phyloP scores from a whole-genome alignment of 2,329 filamentous ascomycete genomes.

The Escovopsis weberi region DNA sequence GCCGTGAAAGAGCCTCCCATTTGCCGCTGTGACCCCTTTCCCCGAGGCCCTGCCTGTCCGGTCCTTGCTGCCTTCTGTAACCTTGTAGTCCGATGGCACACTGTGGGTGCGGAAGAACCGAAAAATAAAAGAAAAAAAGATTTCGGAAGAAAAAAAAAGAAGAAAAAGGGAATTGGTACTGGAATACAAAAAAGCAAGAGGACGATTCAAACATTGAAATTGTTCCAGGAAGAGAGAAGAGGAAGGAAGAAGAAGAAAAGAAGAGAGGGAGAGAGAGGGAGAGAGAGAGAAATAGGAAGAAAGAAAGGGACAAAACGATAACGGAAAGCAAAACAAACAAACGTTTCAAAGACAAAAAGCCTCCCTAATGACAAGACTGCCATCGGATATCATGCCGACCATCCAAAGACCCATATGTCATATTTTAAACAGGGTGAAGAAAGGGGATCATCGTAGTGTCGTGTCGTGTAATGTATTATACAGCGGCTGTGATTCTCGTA shows the following conservation, averaged over 20 bases:
- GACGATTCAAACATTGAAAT: not conserved
- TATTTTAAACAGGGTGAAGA: not conserved
- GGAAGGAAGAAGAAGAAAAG: not conserved
- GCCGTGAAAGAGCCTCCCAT: conserved; percentile 7
- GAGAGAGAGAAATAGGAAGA: no score
- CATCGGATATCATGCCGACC: not conserved
- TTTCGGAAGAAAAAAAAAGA: conserved; percentile 2
- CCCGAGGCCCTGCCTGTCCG: conserved; percentile 4
- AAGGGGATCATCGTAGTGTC: not conserved
- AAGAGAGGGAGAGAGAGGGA: no score
- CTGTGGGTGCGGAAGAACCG: conserved; percentile 3
- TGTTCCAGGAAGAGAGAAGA: conserved; percentile 4
- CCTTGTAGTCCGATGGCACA: not conserved
- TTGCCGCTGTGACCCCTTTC: conserved; percentile 2
- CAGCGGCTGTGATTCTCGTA: conserved; percentile 5
- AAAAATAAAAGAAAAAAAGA: conserved; percentile 3
- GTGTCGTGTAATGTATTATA: conserved; percentile 10
- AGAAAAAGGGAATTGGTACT: not conserved
- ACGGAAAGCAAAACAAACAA: no score
- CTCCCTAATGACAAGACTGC: conserved; percentile 4
- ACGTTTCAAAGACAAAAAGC: not conserved
- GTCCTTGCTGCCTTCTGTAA: conserved; percentile 3
- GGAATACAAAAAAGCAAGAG: conserved; percentile 4
- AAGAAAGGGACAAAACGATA: no score
- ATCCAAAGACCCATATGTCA: not conserved